These are phyloP conservation scores for Picea abies DNA, from an alignment of 83 land plant species.

Conservation along the genomic window DNA sequence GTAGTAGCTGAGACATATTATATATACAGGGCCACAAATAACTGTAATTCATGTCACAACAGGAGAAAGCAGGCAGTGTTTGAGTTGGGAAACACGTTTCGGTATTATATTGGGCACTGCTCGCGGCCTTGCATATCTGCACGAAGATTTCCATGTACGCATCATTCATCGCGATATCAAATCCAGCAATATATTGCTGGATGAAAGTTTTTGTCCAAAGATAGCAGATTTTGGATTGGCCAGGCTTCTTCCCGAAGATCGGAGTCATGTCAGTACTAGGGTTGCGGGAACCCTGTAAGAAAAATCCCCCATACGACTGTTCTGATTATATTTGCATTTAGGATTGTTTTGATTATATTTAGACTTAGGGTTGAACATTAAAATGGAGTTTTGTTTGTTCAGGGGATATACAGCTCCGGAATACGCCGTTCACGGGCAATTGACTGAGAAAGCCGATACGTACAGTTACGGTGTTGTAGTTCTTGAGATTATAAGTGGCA, in stretches of 20 bases:
- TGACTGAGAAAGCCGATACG: slow-evolving; percentile 34
- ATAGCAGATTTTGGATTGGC: slow-evolving; percentile 65
- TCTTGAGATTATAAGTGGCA: slow-evolving; percentile 34
- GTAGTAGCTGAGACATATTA: too few relatives aligned
- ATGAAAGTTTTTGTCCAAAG: slow-evolving; percentile 31
- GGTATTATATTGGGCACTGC: slow-evolving; percentile 49
- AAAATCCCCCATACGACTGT: not conserved
- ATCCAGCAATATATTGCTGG: slow-evolving; percentile 32
- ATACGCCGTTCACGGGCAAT: slow-evolving; percentile 31
- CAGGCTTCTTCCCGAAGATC: slow-evolving; percentile 40
- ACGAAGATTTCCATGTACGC: slow-evolving; percentile 45
- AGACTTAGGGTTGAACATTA: not conserved
- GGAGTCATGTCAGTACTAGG: slow-evolving; percentile 37
- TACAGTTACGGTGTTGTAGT: slow-evolving; percentile 39
- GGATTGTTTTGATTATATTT: not conserved
- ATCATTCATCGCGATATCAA: slow-evolving; percentile 41
- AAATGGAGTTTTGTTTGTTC: not conserved
- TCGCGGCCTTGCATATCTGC: slow-evolving; percentile 52
- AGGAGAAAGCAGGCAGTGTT: slow-evolving; percentile 30
- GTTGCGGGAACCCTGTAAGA: slow-evolving; percentile 53
- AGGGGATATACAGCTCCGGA: slow-evolving; percentile 50
- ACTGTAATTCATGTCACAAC: not conserved
- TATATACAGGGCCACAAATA: too few relatives aligned
- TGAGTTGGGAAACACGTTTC: slow-evolving; percentile 50
- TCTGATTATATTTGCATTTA: not conserved